A percentile compares a stretch with the other conserved stretches of the same genome.
These are phyloP conservation scores for Paecilomyces formosus DNA, from an alignment of 2,329 filamentous ascomycete genomes.

Conservation along the genomic window DNA sequence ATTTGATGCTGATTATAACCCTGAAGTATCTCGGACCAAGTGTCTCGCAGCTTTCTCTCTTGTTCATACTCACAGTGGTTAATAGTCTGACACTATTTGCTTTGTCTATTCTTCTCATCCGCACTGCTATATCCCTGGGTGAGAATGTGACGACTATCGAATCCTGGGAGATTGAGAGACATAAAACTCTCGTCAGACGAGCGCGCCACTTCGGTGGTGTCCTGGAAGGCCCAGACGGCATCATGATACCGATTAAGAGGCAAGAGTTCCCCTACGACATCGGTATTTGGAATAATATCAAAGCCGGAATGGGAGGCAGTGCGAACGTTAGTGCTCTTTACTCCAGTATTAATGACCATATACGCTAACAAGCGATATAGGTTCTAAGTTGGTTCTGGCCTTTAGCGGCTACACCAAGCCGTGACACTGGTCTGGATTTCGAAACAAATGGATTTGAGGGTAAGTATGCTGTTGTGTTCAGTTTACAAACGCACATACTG, in stretches of 20 bases:
- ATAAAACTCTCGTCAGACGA: conserved; percentile 38
- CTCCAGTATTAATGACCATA: background rate
- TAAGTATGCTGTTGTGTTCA: conserved; percentile 8
- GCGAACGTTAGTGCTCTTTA: conserved; percentile 30
- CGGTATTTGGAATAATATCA: conserved; percentile 54
- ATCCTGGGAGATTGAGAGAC: conserved; percentile 51
- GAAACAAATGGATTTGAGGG: conserved; percentile 57
- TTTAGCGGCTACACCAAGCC: conserved; percentile 43
- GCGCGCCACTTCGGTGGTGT: conserved; percentile 48
- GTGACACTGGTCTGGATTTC: conserved; percentile 43
- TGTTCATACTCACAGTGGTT: conserved; percentile 47
- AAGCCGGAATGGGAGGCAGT: conserved; percentile 51
- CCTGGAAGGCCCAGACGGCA: conserved; percentile 51
- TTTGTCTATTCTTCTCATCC: conserved; percentile 47
- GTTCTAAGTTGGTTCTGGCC: conserved; percentile 56
- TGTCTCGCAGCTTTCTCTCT: conserved; percentile 43
- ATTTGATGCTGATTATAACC: background rate
- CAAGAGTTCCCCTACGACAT: conserved; percentile 63
- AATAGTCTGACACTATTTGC: conserved; percentile 54
- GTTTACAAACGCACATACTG: background rate
- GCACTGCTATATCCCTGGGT: conserved; percentile 48
- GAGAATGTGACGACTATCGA: conserved; percentile 59
- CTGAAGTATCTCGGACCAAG: conserved; percentile 52
- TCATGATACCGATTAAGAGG: conserved; percentile 44
- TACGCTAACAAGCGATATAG: conserved; percentile 13